Conservation (phyloP, 805 yeast genomes). For the Nematodospora valgi region DNA sequence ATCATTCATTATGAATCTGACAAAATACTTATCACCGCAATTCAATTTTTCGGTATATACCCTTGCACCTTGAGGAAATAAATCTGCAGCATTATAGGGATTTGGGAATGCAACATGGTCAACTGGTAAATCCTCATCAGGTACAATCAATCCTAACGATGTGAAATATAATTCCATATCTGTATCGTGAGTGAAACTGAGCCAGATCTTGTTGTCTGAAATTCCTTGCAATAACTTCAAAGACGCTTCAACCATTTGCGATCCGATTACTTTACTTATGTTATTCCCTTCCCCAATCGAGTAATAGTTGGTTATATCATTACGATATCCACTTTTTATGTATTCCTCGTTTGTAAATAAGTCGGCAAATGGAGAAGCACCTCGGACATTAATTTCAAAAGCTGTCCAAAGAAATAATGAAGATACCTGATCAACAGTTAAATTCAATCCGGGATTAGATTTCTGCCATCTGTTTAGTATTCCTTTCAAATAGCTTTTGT, state of each 20-base stretch:
- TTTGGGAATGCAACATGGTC: conserved; percentile 46
- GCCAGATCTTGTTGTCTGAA: conserved; percentile 50
- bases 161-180: conserved; percentile 59
- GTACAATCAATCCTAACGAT: conserved; percentile 57
- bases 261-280: conserved; percentile 56
- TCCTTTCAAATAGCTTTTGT: conserved; percentile 41
- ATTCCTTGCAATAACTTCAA: conserved; percentile 44
- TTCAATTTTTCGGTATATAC: conserved; percentile 34
- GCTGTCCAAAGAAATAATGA: conserved; percentile 64
- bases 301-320: conserved; percentile 60
- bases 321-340: conserved; percentile 56
- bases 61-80: conserved; percentile 42
- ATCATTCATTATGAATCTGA: conserved; percentile 38
- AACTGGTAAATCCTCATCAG: conserved; percentile 41
- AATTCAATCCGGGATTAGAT: conserved; percentile 50
- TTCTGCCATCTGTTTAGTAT: conserved; percentile 58
- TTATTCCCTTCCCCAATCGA: conserved; percentile 62
- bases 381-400: conserved; percentile 68
- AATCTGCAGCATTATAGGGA: conserved; percentile 40
- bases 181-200: conserved; percentile 75
- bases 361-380: conserved; percentile 63
- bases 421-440: conserved; percentile 51
- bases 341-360: conserved; percentile 68
- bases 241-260: conserved; percentile 49
- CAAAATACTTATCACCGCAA: conserved; percentile 27